Evolutionary conservation across 2,329 filamentous ascomycete genomes (phyloP).

Genomic region (Aspergillus unguis): DNA sequence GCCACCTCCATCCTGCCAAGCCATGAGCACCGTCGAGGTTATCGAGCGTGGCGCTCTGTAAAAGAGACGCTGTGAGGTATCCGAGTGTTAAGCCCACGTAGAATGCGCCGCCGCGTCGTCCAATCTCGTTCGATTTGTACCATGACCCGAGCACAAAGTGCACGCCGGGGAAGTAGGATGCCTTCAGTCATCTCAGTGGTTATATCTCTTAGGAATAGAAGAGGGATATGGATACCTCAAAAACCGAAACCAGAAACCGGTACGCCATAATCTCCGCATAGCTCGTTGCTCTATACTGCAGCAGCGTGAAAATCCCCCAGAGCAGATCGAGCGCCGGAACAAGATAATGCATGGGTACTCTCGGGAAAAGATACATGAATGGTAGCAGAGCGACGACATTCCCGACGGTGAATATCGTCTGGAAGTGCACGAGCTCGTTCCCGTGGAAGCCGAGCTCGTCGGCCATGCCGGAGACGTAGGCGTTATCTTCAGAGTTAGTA

Average conservation of each 20-base stretch:
- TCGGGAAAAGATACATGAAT: conserved; percentile 45
- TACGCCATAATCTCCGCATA: conserved; percentile 5
- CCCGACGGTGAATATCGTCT: conserved; percentile 45
- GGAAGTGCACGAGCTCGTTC: conserved; percentile 38
- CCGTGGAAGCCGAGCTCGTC: conserved; percentile 36
- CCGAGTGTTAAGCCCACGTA: conserved; percentile 22
- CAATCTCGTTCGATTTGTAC: conserved; percentile 25
- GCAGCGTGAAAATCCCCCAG: neutral
- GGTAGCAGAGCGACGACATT: conserved; percentile 46
- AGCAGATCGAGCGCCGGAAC: conserved; percentile 27
- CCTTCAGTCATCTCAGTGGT: conserved; percentile 11
- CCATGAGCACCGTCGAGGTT: conserved; percentile 23
- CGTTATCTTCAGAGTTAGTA: conserved; percentile 28
- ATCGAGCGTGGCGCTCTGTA: conserved; percentile 22
- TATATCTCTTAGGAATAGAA: no score
- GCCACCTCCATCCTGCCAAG: conserved; percentile 27
- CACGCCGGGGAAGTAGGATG: conserved; percentile 23
- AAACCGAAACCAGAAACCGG: conserved; percentile 27
- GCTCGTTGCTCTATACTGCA: conserved; percentile 1
- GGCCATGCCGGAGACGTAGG: conserved; percentile 39
- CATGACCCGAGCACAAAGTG: conserved; percentile 27
- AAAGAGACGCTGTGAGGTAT: conserved; percentile 22
- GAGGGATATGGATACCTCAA: conserved; percentile 20
- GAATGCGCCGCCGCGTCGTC: conserved; percentile 24
- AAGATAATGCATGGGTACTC: conserved; percentile 44